Evolutionary conservation across 1,139 yeast species (phyloP).

Genomic region (Blastobotrys malaysiensis): DNA sequence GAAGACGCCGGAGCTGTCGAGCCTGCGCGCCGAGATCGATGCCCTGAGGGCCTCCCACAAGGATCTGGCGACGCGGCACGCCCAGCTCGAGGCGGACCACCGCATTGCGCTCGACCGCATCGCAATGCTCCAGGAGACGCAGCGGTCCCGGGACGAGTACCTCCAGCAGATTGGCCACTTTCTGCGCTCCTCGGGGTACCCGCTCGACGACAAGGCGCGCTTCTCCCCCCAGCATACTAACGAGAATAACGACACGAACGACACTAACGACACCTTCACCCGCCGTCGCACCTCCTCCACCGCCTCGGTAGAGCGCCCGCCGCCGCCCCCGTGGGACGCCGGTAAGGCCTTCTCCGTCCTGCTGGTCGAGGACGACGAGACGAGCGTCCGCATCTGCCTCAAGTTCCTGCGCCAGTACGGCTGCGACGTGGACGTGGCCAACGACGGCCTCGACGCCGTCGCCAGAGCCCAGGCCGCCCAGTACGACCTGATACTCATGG

Average conservation of each 20-base stretch:
- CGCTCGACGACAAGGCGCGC: background rate
- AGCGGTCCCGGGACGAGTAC: background rate
- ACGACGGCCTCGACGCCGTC: constrained; percentile 88
- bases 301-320: constrained; percentile 1
- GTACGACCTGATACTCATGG: constrained; percentile 85
- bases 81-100: constrained; percentile 7
- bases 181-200: background rate
- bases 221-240: background rate
- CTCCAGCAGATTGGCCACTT: background rate
- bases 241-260: background rate
- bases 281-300: background rate
- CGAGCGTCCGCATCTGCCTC: constrained; percentile 47
- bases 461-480: constrained; percentile 53
- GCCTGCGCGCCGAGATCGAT: constrained; percentile 10
- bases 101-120: constrained; percentile 12
- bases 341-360: constrained; percentile 39
- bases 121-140: constrained; percentile 1
- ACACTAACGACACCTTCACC: background rate
- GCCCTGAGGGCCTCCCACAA: constrained; percentile 9
- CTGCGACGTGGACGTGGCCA: constrained; percentile 86
- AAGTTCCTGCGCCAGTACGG: constrained; percentile 83
- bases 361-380: constrained; percentile 81
- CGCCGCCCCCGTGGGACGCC: constrained; percentile 9
- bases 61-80: constrained; percentile 4
- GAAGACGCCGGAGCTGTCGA: constrained; percentile 2